phyloP scores from a whole-genome alignment of 768 basidiomycete species.

The Rubroboletus pulcherrimus region DNA sequence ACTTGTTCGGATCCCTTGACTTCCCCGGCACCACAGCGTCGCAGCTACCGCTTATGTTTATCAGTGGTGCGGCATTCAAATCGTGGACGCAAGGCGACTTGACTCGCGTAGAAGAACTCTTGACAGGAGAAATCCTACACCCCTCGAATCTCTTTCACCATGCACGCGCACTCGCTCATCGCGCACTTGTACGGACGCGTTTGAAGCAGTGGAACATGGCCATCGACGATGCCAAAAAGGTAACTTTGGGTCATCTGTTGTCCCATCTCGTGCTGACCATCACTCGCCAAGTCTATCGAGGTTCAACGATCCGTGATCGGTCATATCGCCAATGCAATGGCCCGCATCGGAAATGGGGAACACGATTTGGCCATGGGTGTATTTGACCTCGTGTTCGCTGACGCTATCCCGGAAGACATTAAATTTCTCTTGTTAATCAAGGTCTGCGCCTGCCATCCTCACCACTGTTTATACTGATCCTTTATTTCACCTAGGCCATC shows the following conservation, averaged over 20 bases:
- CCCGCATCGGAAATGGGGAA: not conserved
- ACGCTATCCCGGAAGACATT: not conserved
- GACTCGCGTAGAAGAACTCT: not conserved
- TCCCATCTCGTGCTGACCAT: not conserved
- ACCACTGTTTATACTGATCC: fast-evolving
- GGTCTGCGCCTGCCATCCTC: not conserved
- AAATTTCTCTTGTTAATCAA: slow-evolving; percentile 11
- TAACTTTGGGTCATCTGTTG: not conserved
- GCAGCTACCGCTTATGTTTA: not conserved
- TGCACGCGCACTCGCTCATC: slow-evolving; percentile 2
- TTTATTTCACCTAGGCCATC: not conserved
- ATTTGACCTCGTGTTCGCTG: slow-evolving; percentile 10
- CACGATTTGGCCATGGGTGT: not conserved
- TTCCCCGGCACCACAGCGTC: not conserved
- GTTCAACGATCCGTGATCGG: slow-evolving; percentile 6
- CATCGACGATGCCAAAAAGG: slow-evolving; percentile 5
- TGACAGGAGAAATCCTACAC: not conserved
- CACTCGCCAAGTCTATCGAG: slow-evolving; percentile 1
- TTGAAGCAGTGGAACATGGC: not conserved
- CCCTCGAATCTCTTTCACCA: not conserved
- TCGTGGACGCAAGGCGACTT: slow-evolving; percentile 1
- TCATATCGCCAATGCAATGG: slow-evolving; percentile 9
- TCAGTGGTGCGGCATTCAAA: not conserved
- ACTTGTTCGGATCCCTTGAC: not conserved
- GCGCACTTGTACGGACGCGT: not conserved